Evolutionary conservation across 495 filamentous ascomycete species (phyloP).

Genomic region (Letharia columbiana): DNA sequence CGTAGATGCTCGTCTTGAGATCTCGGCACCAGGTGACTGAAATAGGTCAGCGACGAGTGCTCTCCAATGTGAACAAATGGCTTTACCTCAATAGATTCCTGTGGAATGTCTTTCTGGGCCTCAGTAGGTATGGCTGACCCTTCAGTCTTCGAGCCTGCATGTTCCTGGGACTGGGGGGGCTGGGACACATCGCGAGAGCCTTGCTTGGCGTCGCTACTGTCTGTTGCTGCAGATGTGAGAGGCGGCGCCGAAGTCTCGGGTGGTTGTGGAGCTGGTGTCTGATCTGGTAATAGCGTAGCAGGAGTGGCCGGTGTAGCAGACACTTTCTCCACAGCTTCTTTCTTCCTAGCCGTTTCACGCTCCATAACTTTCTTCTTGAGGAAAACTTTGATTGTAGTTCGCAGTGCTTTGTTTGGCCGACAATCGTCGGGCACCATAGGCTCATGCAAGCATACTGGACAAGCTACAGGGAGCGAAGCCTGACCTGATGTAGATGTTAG

Average conservation of each 20-base stretch:
- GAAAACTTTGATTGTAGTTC: conserved; percentile 83
- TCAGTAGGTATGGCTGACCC: conserved; percentile 24
- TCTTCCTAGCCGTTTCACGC: conserved; percentile 46
- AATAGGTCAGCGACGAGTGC: conserved; percentile 4
- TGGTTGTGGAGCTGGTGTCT: conserved; percentile 14
- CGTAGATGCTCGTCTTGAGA: conserved; percentile 18
- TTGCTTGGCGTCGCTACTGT: conserved; percentile 23
- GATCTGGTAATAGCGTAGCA: conserved; percentile 20
- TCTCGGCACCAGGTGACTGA: conserved; percentile 19
- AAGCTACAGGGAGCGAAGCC: conserved; percentile 63
- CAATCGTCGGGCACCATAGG: conserved; percentile 79
- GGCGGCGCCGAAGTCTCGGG: conserved; percentile 13
- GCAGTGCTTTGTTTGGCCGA: conserved; percentile 77
- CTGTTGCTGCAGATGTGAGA: conserved; percentile 24
- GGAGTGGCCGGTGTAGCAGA: conserved; percentile 31
- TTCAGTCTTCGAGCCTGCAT: conserved; percentile 9
- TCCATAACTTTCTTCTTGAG: conserved; percentile 67
- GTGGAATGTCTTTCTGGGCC: conserved; percentile 32
- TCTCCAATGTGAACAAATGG: neutral
- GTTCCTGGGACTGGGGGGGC: conserved; percentile 10
- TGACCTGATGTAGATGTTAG: conserved; percentile 53
- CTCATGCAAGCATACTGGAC: conserved; percentile 86
- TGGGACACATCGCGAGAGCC: conserved; percentile 17
- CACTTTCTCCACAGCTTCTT: conserved; percentile 24
- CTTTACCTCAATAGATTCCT: conserved; percentile 36